Evolutionary conservation across 331 rosid genomes (phyloP).

Genomic region (Pyracantha coccinea): DNA sequence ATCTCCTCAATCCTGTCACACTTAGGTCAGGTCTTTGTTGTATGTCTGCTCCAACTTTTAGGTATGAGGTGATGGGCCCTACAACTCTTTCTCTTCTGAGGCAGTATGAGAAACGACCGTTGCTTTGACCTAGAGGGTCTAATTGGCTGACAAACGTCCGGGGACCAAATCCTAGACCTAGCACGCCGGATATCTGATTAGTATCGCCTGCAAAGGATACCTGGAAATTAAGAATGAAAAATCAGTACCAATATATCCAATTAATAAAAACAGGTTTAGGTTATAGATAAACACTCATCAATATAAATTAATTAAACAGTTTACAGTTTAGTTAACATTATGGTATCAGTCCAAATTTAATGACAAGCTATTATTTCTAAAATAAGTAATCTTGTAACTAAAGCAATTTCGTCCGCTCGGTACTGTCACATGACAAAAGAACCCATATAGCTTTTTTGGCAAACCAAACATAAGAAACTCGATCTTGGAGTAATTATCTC

Average conservation of each 20-base stretch:
- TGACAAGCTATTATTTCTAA: too few relatives aligned
- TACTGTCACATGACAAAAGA: too few relatives aligned
- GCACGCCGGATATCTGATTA: background rate
- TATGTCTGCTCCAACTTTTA: background rate
- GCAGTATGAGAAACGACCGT: background rate
- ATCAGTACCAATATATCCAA: background rate
- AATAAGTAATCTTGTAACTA: too few relatives aligned
- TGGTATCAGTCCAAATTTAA: too few relatives aligned
- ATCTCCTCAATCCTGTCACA: background rate
- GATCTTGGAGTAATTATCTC: too few relatives aligned
- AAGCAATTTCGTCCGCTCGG: too few relatives aligned
- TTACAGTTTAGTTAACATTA: too few relatives aligned
- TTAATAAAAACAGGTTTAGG: too few relatives aligned
- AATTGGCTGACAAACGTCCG: background rate
- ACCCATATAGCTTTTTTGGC: too few relatives aligned
- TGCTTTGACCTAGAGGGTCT: background rate
- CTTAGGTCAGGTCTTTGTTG: background rate
- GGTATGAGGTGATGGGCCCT: background rate
- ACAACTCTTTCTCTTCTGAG: background rate
- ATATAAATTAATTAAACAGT: too few relatives aligned
- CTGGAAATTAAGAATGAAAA: background rate
- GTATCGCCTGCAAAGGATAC: background rate
- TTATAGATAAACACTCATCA: too few relatives aligned
- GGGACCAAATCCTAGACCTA: background rate
- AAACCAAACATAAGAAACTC: too few relatives aligned